These are phyloP conservation scores for Microdochium bolleyi DNA, from an alignment of 2,329 filamentous ascomycete species.

Conservation along the genomic window DNA sequence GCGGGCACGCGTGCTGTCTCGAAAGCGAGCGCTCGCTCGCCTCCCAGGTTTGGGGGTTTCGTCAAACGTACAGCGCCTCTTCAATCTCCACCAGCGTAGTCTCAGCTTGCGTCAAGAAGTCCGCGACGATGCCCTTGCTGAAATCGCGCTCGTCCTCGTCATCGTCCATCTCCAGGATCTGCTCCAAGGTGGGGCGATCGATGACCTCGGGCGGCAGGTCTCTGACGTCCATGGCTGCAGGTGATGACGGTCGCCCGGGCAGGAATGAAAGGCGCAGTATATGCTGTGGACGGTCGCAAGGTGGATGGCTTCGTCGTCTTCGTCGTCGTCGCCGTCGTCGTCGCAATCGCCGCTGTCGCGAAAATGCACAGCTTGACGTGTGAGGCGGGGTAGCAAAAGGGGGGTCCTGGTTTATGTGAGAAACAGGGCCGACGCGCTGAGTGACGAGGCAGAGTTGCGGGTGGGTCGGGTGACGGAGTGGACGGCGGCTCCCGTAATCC, in stretches of 20 bases:
- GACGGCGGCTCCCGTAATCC: neutral
- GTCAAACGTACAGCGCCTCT: slow-evolving; percentile 60
- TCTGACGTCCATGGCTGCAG: neutral
- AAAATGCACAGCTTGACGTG: neutral
- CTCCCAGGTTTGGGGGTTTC: neutral
- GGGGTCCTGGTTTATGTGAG: neutral
- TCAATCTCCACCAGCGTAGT: slow-evolving; percentile 84
- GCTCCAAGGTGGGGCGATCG: slow-evolving; percentile 67
- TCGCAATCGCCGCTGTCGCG: neutral
- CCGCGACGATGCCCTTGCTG: slow-evolving; percentile 78
- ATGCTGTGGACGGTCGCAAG: neutral
- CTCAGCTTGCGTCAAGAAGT: slow-evolving; percentile 88
- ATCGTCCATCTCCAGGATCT: slow-evolving; percentile 99
- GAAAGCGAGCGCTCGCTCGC: neutral
- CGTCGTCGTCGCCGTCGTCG: neutral
- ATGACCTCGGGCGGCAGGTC: slow-evolving; percentile 35
- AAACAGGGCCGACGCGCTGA: neutral
- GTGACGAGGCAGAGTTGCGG: neutral
- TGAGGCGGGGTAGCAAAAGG: neutral
- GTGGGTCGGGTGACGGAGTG: neutral
- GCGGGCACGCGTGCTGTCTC: neutral
- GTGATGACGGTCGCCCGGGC: neutral
- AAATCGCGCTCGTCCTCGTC: slow-evolving; percentile 79
- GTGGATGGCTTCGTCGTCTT: neutral
- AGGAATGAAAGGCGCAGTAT: too few relatives aligned